Conservation (phyloP, 192 early-diverging fungal genomes). For the Podila epigama region DNA sequence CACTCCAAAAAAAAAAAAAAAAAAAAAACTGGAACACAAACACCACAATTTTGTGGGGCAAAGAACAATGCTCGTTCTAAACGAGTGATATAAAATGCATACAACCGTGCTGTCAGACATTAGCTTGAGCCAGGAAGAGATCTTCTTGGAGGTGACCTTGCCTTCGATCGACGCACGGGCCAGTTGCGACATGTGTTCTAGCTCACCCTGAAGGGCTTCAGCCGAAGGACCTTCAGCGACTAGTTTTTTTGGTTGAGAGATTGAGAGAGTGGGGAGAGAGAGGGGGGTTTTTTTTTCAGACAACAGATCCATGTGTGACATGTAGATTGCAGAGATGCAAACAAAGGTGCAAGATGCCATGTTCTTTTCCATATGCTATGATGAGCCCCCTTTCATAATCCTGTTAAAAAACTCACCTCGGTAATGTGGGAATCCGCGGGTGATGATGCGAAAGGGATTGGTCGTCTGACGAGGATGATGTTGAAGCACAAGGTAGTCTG, state of each 20-base stretch:
- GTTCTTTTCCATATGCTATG: no score
- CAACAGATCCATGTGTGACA: no score
- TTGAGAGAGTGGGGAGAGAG: no score
- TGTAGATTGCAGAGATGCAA: no score
- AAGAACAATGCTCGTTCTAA: no score
- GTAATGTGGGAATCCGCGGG: slow-evolving; percentile 47
- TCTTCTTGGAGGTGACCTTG: slow-evolving; percentile 48
- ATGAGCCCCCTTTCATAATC: no score
- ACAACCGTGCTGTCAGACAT: slow-evolving; percentile 27
- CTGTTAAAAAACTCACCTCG: slow-evolving; percentile 37
- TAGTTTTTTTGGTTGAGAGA: no score
- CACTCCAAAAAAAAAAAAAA: no score
- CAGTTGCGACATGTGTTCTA: slow-evolving; percentile 30
- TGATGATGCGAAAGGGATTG: slow-evolving; percentile 41
- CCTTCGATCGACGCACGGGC: slow-evolving; percentile 44
- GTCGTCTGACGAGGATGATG: slow-evolving; percentile 23
- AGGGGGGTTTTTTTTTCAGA: no score
- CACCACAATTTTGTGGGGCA: no score
- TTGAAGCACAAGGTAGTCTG: slow-evolving; percentile 39
- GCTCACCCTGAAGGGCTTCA: slow-evolving; percentile 23
- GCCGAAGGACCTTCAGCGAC: slow-evolving; percentile 40
- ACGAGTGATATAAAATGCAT: slow-evolving; percentile 6
- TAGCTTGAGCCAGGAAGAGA: slow-evolving; percentile 38
- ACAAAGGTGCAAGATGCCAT: no score
- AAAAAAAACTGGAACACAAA: no score